These are phyloP conservation scores for Helichrysum umbraculigerum DNA, from an alignment of 129 eudicot species.

Conservation along the genomic window DNA sequence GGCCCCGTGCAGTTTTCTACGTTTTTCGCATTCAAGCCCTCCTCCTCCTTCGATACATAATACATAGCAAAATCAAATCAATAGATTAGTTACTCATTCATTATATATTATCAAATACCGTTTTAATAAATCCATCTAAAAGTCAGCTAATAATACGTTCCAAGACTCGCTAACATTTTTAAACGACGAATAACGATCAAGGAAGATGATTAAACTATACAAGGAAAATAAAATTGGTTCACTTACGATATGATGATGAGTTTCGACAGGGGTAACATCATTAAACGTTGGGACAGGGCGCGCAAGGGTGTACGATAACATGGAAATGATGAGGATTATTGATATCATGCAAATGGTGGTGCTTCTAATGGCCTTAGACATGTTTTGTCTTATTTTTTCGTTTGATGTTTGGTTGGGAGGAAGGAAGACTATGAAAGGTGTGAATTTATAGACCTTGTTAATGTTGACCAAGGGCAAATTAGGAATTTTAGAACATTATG, in stretches of 20 bases:
- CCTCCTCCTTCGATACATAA: constrained; percentile 37
- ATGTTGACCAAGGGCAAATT: constrained; percentile 30
- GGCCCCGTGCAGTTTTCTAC: constrained; percentile 51
- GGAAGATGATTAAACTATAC: background rate
- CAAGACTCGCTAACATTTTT: background rate
- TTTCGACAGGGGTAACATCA: constrained; percentile 50
- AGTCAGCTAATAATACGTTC: too few relatives aligned
- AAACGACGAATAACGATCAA: background rate
- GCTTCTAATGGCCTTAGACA: constrained; percentile 46
- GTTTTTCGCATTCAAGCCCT: constrained; percentile 26
- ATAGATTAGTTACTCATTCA: background rate
- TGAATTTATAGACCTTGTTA: constrained; percentile 36
- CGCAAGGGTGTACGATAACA: constrained; percentile 39
- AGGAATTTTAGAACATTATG: constrained; percentile 17
- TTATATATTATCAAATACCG: too few relatives aligned
- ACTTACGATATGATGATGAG: constrained; percentile 33
- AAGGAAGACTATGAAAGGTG: constrained; percentile 19
- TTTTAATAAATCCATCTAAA: too few relatives aligned
- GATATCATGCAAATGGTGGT: constrained; percentile 54
- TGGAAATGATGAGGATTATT: constrained; percentile 42
- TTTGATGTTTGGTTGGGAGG: constrained; percentile 18
- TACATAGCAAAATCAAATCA: background rate
- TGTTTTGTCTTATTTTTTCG: constrained; percentile 9
- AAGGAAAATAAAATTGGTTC: background rate
- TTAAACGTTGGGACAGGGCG: constrained; percentile 43